Evolutionary conservation across 2,329 filamentous ascomycete genomes (phyloP).

Genomic region (Pseudogymnoascus sp.): DNA sequence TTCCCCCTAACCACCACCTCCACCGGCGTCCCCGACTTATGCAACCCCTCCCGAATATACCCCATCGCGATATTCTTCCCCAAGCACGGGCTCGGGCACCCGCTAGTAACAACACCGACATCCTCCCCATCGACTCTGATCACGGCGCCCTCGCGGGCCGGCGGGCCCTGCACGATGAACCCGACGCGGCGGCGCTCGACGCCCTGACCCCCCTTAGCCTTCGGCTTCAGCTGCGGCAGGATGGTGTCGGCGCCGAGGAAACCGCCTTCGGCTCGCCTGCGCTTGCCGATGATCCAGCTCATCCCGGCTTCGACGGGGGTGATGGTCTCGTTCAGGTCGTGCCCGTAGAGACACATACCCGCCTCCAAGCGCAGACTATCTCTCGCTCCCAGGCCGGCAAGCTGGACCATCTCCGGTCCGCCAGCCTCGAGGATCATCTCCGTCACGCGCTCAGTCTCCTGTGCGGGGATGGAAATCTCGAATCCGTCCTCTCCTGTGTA

Average conservation of each 20-base stretch:
- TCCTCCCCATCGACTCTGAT: constrained; percentile 59
- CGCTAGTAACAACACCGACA: constrained; percentile 78
- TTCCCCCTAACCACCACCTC: constrained; percentile 58
- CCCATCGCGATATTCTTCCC: constrained; percentile 94
- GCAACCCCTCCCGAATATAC: constrained; percentile 58
- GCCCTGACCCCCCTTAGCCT: constrained; percentile 62
- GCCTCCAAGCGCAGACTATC: constrained; percentile 92
- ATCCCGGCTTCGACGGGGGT: constrained; percentile 60
- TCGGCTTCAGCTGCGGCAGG: constrained; percentile 64
- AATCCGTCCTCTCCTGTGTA: constrained; percentile 99
- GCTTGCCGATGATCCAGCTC: constrained; percentile 77
- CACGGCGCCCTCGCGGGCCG: constrained; percentile 80
- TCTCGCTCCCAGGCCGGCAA: constrained; percentile 82
- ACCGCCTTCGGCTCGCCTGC: constrained; percentile 56
- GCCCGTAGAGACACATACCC: constrained; percentile 99
- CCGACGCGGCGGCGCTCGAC: constrained; percentile 70
- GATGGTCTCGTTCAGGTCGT: constrained; percentile 77
- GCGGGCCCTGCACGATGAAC: constrained; percentile 73
- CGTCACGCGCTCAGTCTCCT: constrained; percentile 56
- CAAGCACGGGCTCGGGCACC: constrained; percentile 78
- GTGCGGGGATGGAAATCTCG: constrained; percentile 76
- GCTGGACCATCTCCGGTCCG: constrained; percentile 53
- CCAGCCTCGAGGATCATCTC: constrained; percentile 47
- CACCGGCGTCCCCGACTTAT: constrained; percentile 62
- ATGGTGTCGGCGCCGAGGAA: constrained; percentile 82